Evolutionary conservation across 1,284 basidiomycete species (phyloP).

Genomic region (Ceratobasidium sp.): DNA sequence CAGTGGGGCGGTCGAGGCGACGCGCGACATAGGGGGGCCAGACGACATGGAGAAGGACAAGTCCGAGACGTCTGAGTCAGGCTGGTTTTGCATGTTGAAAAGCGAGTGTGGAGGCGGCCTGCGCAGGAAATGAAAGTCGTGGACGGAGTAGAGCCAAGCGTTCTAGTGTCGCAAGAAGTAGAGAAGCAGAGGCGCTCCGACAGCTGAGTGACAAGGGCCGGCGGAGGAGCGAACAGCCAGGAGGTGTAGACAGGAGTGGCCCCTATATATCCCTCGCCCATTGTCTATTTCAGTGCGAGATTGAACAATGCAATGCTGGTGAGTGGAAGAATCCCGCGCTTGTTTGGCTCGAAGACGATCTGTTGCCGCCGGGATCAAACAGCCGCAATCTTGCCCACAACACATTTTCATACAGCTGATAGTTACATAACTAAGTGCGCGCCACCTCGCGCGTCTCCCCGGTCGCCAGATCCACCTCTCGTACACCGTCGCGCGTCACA

Average conservation of each 20-base stretch:
- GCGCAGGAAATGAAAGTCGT: conserved; percentile 2
- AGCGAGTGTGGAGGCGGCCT: conserved; percentile 3
- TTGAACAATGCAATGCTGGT: too few species aligned
- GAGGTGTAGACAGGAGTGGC: background rate
- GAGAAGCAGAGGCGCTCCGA: background rate
- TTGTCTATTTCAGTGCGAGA: too few species aligned
- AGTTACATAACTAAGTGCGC: conserved; percentile 1
- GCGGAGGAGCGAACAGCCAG: background rate
- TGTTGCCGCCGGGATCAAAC: conserved; percentile 11
- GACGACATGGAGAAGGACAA: background rate
- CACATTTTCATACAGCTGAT: background rate
- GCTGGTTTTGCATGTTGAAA: conserved; percentile 1
- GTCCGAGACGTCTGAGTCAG: background rate
- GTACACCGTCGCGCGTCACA: conserved; percentile 89
- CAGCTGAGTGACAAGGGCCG: background rate
- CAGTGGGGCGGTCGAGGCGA: conserved; percentile 18
- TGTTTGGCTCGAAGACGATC: background rate
- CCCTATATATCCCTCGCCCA: background rate
- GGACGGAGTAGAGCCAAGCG: conserved; percentile 15
- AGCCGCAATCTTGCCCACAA: background rate
- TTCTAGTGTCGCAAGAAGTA: conserved; percentile 1
- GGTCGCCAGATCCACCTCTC: conserved; percentile 70
- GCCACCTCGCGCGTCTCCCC: conserved; percentile 15
- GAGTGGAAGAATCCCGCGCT: background rate
- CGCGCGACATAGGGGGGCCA: background rate